Evolutionary conservation across 768 basidiomycete species (phyloP), one percentile per base, ranked within the genome.

Genomic region (Amanita thiersii): DNA sequence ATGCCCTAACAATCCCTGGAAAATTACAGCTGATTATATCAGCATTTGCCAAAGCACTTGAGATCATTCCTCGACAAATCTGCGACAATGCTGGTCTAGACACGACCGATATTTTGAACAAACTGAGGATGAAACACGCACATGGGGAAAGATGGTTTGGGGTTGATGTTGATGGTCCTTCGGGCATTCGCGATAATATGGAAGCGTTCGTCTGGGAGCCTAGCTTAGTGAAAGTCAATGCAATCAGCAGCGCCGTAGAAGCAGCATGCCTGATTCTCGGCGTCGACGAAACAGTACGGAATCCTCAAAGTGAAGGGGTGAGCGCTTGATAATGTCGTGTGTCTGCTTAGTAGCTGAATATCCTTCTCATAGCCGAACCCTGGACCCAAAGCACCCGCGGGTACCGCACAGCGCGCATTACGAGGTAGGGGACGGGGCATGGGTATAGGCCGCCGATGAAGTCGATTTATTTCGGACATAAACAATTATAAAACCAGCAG

Each of bases 171-270:
- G 93, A 97, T 42, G 86, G 86, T 9, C 63, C 72, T 3, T 83
- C 87, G 20, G 89, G 91, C 14, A 87, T 97, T 19, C 80, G 89
- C 41, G 80, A 99, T 63, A 99, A 98, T 63, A 82, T 98, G 82
- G 89, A 90, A 39, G 86, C 88, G 33, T 99, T 98, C 55, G 94
- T 99, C 5, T 98, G 96, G 94, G 96, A 98, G 58, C 94, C 96
- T 11, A 85, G 85, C 48, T 69, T 98, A 45, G 88, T 98, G 54
- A 99, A 98, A 67, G 64, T 81, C 34, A 99, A 99, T 55, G 96
- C 96, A 17, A 81, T 99, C 55, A 84, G 80, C 60, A 94, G 93
- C 55, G 96, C 96, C 4, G 73, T 88, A 7, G 96, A 99, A 63
- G 96, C 96, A 7, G 94, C 96, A 8, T 97, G 88, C 62, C 61